phyloP scores from a whole-genome alignment of 768 basidiomycete species.

The Kwoniella bestiolae region DNA sequence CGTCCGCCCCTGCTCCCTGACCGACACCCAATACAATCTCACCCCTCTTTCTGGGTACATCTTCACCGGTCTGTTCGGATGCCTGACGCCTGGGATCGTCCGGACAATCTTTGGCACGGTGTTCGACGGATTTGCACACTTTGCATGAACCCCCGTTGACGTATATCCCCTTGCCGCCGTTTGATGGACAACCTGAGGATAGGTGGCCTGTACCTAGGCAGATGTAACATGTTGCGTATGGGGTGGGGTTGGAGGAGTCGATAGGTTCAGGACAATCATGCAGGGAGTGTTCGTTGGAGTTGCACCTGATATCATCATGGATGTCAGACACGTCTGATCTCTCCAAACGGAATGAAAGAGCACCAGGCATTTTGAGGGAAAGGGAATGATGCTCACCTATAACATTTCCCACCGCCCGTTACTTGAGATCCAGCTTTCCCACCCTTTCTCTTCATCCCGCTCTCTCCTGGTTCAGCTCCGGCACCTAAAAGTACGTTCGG shows the following conservation, averaged over 20 bases:
- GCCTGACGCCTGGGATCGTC: slow-evolving; percentile 39
- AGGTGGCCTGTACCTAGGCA: slow-evolving; percentile 84
- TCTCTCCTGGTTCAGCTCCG: slow-evolving; percentile 5
- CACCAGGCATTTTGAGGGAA: too few relatives aligned
- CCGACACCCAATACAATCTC: slow-evolving; percentile 59
- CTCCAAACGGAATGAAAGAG: neutral
- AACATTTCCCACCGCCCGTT: slow-evolving; percentile 67
- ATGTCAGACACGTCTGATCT: neutral
- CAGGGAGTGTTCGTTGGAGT: slow-evolving; percentile 75
- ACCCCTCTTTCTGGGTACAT: slow-evolving; percentile 33
- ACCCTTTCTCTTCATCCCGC: slow-evolving; percentile 47
- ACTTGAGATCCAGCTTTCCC: slow-evolving; percentile 48
- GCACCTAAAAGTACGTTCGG: slow-evolving; percentile 61
- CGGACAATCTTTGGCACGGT: slow-evolving; percentile 82
- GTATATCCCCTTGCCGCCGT: slow-evolving; percentile 79
- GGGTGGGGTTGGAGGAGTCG: slow-evolving; percentile 70
- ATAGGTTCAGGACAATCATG: slow-evolving; percentile 73
- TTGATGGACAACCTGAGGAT: slow-evolving; percentile 79
- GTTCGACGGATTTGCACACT: slow-evolving; percentile 80
- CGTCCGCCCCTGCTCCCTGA: slow-evolving; percentile 77
- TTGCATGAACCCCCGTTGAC: slow-evolving; percentile 90
- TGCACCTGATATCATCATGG: slow-evolving; percentile 67
- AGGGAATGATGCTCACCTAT: slow-evolving; percentile 65
- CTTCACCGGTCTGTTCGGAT: slow-evolving; percentile 1
- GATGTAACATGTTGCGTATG: slow-evolving; percentile 90